Percentiles rank a stretch among this genome's conserved stretches.
phyloP scores from a whole-genome alignment of 768 basidiomycete species.

The Flagelloscypha sp. region DNA sequence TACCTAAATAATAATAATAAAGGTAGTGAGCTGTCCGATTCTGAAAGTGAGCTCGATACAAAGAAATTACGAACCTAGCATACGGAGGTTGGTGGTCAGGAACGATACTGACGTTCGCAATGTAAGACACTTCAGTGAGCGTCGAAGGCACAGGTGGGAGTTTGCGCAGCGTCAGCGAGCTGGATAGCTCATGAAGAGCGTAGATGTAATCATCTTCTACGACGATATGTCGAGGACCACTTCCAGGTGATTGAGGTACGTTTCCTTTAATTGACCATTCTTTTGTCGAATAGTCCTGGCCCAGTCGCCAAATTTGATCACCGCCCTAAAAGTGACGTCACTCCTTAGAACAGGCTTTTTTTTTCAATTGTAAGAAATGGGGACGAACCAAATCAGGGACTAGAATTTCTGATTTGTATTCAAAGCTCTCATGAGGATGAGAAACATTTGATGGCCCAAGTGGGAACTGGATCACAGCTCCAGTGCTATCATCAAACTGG shows the following conservation, averaged over 20 bases:
- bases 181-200: slow-evolving; percentile 47
- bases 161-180: slow-evolving; percentile 49
- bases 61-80: no score
- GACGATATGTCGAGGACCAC: slow-evolving; percentile 51
- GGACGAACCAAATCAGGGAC: slow-evolving; percentile 54
- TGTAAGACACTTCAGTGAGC: no score
- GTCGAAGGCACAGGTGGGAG: slow-evolving; percentile 41
- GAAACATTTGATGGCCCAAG: slow-evolving; percentile 33
- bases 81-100: slow-evolving; percentile 30
- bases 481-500: slow-evolving; percentile 25
- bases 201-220: slow-evolving; percentile 43
- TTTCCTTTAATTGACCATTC: slow-evolving; percentile 49
- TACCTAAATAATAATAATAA: no score
- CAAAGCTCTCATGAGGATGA: slow-evolving; percentile 60
- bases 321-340: slow-evolving; percentile 36
- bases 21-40: no score
- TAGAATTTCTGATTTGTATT: slow-evolving; percentile 48
- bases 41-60: no score
- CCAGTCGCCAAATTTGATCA: slow-evolving; percentile 64
- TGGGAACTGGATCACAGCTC: slow-evolving; percentile 47
- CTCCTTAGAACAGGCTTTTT: neutral
- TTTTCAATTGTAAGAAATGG: slow-evolving; percentile 3
- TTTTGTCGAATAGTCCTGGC: slow-evolving; percentile 31
- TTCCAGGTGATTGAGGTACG: slow-evolving; percentile 53
- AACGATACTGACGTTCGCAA: slow-evolving; percentile 42